Conservation (phyloP, 2,329 filamentous ascomycete genomes). For the Nigrospora sphaerica region DNA sequence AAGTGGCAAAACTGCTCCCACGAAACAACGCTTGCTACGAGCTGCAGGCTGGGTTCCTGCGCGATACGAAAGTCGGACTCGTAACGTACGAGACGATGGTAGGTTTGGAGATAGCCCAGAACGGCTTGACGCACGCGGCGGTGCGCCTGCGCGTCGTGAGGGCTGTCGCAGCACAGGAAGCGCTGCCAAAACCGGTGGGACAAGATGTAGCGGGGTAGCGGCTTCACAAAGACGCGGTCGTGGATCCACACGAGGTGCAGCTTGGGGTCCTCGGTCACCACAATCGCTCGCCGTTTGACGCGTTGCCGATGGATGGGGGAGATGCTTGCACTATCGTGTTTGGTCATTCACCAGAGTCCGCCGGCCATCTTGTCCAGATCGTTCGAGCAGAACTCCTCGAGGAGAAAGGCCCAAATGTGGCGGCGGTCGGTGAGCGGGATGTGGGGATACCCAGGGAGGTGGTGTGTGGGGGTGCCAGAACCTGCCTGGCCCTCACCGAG, state of each 20-base stretch:
- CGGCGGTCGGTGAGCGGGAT: conserved; percentile 1
- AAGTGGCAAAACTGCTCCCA: conserved; percentile 12
- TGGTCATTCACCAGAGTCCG: conserved; percentile 7
- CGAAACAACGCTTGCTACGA: conserved; percentile 6
- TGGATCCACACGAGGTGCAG: conserved; percentile 25
- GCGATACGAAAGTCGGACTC: conserved; percentile 29
- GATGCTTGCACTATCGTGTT: conserved; percentile 8
- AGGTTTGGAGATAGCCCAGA: conserved; percentile 25
- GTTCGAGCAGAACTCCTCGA: conserved; percentile 4
- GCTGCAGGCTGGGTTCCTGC: conserved; percentile 9
- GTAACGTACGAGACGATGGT: conserved; percentile 20
- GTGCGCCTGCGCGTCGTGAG: not conserved
- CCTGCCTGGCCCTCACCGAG: too few relatives aligned
- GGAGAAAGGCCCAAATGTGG: conserved; percentile 3
- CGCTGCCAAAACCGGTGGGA: conserved; percentile 16
- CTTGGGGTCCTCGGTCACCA: conserved; percentile 24
- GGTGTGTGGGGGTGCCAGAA: too few relatives aligned
- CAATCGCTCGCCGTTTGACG: conserved; percentile 19
- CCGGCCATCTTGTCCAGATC: conserved; percentile 6
- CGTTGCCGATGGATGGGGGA: conserved; percentile 21
- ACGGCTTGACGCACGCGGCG: conserved; percentile 9
- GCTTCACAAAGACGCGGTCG: conserved; percentile 22
- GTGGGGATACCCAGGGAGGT: conserved; percentile 6
- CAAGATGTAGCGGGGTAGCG: too few relatives aligned
- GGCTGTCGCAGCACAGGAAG: conserved; percentile 5